Percentiles rank a stretch among this genome's conserved stretches.
These are phyloP conservation scores for Umbelopsis ramanniana DNA, from an alignment of 192 early-diverging fungal genomes.

Conservation along the genomic window DNA sequence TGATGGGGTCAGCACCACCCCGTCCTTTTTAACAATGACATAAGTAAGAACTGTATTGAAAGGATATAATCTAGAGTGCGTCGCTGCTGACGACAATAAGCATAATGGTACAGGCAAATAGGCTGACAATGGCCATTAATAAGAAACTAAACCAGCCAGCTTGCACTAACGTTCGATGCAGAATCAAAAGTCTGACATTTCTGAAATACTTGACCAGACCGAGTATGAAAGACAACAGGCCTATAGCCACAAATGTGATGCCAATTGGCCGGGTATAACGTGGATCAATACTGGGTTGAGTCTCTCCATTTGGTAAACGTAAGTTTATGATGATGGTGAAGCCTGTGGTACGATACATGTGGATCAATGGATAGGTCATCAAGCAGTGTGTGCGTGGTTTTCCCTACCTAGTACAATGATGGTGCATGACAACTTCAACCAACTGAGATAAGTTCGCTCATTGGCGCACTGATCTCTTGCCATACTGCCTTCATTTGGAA, in stretches of 20 bases:
- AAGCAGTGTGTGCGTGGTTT: background rate
- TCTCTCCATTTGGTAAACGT: slow-evolving; percentile 20
- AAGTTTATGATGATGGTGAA: slow-evolving; percentile 39
- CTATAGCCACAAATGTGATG: slow-evolving; percentile 33
- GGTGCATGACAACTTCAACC: slow-evolving; percentile 36
- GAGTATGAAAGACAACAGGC: slow-evolving; percentile 22
- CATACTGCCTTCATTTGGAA: slow-evolving; percentile 33
- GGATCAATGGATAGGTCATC: background rate
- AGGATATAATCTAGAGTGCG: background rate
- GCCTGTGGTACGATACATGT: slow-evolving; percentile 11
- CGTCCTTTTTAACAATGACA: no score
- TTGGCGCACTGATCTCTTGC: slow-evolving; percentile 45
- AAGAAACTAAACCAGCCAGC: slow-evolving; percentile 40
- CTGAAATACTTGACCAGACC: slow-evolving; percentile 36
- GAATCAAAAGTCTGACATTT: slow-evolving; percentile 23
- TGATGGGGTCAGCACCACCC: background rate
- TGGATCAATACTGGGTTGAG: background rate
- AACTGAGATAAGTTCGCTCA: slow-evolving; percentile 39
- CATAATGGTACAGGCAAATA: slow-evolving; percentile 37
- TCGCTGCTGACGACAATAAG: slow-evolving; percentile 5
- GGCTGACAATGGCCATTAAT: slow-evolving; percentile 22
- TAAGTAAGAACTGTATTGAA: no score
- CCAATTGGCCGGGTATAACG: slow-evolving; percentile 26
- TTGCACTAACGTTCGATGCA: slow-evolving; percentile 25
- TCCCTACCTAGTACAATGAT: slow-evolving; percentile 38